Conservation (phyloP, 176 grass and related monocot species). For the Chloris gayana region DNA sequence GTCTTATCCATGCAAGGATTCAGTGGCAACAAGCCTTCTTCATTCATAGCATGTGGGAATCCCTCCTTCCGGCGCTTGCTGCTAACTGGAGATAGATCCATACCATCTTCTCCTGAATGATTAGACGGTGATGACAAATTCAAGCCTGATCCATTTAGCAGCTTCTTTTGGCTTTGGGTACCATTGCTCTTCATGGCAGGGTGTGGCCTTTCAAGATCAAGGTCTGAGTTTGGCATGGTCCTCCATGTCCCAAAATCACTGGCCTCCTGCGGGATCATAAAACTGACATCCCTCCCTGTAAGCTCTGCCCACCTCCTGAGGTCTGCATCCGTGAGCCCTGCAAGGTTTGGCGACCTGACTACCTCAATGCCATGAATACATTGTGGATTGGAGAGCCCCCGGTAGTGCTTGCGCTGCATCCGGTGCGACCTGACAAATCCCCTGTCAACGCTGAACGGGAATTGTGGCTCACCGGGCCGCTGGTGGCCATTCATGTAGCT, state of each 20-base stretch:
- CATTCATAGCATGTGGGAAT: constrained; percentile 63
- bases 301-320: constrained; percentile 89
- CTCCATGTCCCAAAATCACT: constrained; percentile 96
- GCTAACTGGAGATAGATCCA: constrained; percentile 89
- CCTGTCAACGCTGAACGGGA: constrained; percentile 80
- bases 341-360: constrained; percentile 68
- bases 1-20: constrained; percentile 51
- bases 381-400: constrained; percentile 94
- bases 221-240: constrained; percentile 74
- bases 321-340: constrained; percentile 64
- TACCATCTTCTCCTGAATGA: constrained; percentile 69
- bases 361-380: constrained; percentile 98
- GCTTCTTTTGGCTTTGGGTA: constrained; percentile 66
- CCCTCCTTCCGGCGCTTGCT: constrained; percentile 81
- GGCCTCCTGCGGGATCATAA: constrained; percentile 76
- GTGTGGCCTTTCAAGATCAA: constrained; percentile 73
- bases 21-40: constrained; percentile 73
- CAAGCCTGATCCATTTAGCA: constrained; percentile 69
- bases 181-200: constrained; percentile 46
- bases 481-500: constrained; percentile 99
- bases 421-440: constrained; percentile 93
- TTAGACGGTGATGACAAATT: constrained; percentile 85
- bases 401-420: constrained; percentile 98
- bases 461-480: constrained; percentile 78
- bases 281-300: constrained; percentile 88